A percentile compares a stretch with the other conserved stretches of the same genome.
Conservation (phyloP, 306 rosid species). For the Aeschynomene evenia region DNA sequence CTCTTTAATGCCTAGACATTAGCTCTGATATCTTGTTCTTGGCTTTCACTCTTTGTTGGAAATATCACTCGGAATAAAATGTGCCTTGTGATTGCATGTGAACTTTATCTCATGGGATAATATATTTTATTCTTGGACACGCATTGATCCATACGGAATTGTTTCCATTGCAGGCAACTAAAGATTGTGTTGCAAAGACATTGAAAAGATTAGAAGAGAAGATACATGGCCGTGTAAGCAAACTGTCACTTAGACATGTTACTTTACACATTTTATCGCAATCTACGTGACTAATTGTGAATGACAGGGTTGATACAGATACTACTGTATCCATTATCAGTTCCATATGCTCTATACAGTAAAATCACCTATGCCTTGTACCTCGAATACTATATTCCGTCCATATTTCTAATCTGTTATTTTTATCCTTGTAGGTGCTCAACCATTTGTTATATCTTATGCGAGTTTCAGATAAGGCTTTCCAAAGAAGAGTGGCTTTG, state of each 20-base stretch:
- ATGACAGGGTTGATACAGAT: background rate
- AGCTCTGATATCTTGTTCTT: constrained; percentile 7
- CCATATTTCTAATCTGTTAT: constrained; percentile 29
- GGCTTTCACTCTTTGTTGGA: background rate
- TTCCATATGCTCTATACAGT: background rate
- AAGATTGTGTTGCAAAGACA: constrained; percentile 89
- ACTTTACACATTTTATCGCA: background rate
- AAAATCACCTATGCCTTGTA: background rate
- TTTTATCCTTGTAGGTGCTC: constrained; percentile 57
- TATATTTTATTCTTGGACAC: background rate
- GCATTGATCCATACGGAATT: constrained; percentile 5
- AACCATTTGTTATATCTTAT: constrained; percentile 74
- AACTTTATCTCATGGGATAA: constrained; percentile 9
- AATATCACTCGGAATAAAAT: background rate
- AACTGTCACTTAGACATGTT: background rate
- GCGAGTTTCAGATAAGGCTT: constrained; percentile 72
- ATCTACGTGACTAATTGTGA: background rate
- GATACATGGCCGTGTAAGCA: constrained; percentile 79
- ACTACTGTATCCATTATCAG: constrained; percentile 2
- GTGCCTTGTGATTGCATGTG: background rate
- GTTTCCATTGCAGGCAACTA: constrained; percentile 60
- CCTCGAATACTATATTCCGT: background rate
- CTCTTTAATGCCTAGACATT: background rate
- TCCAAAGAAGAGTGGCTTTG: constrained; percentile 78
- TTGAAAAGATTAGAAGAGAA: constrained; percentile 88